Conservation (phyloP, 148 eudicot species). For the Rhododendron henanense region DNA sequence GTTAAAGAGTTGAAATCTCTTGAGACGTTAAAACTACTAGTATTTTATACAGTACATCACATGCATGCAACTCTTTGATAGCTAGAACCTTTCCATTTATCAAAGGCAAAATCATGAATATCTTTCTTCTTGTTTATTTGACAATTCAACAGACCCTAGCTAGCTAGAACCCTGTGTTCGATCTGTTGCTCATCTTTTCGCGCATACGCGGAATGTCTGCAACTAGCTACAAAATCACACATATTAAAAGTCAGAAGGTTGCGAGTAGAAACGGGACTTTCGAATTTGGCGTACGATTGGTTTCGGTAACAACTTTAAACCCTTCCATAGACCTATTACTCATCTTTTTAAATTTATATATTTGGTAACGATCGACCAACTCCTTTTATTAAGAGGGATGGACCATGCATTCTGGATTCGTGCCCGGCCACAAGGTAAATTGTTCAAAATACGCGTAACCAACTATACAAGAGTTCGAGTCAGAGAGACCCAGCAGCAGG, state of each 20-base stretch:
- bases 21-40: not conserved
- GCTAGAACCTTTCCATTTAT: not conserved
- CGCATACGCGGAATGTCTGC: too few relatives aligned
- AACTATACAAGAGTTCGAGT: too few relatives aligned
- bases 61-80: not conserved
- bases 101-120: not conserved
- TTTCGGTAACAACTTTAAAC: too few relatives aligned
- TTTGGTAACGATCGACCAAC: not conserved
- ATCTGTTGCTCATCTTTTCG: not conserved
- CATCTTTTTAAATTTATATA: too few relatives aligned
- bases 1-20: conserved; percentile 13
- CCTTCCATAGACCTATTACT: too few relatives aligned
- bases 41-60: too few relatives aligned
- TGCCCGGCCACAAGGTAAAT: not conserved
- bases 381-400: not conserved
- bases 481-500: too few relatives aligned
- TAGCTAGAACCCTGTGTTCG: not conserved
- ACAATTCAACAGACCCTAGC: not conserved
- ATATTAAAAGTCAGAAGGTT: too few relatives aligned
- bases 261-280: too few relatives aligned
- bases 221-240: too few relatives aligned
- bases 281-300: too few relatives aligned
- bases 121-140: not conserved
- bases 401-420: not conserved
- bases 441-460: not conserved